A percentile compares a stretch with the other conserved stretches of the same genome.
phyloP scores from a whole-genome alignment of 148 eudicot species.

The Nepenthes gracilis region DNA sequence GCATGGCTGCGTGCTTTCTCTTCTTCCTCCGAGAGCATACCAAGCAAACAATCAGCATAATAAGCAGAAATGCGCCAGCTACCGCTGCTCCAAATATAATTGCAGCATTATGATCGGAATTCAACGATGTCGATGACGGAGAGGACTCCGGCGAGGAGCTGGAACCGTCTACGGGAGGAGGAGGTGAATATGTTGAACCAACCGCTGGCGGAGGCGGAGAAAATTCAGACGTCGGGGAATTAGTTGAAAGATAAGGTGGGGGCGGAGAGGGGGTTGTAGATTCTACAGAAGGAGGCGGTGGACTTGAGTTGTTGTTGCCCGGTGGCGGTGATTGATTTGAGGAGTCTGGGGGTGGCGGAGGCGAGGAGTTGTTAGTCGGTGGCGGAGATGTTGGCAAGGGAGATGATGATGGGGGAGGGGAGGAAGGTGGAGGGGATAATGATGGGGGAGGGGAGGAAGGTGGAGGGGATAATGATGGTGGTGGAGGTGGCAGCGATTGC shows the following conservation, averaged over 20 bases:
- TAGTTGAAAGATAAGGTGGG: neutral
- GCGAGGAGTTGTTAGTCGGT: neutral
- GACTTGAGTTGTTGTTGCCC: neutral
- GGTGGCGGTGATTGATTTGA: neutral
- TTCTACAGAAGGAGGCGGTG: neutral
- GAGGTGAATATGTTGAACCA: neutral
- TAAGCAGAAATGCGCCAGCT: neutral
- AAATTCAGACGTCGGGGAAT: neutral
- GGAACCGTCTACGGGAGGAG: neutral
- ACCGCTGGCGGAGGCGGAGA: neutral
- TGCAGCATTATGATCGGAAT: neutral
- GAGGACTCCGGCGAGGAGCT: too few relatives aligned
- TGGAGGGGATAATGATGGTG: neutral
- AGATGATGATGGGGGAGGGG: neutral
- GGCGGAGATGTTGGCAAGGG: conserved; percentile 1
- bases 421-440: conserved; percentile 11
- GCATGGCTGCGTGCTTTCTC: neutral
- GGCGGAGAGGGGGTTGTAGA: neutral
- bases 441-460: neutral
- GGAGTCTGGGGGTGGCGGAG: neutral
- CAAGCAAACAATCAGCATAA: neutral
- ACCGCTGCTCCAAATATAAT: neutral
- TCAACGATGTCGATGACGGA: neutral
- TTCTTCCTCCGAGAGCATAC: conserved; percentile 3
- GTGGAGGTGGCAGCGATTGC: neutral